Conservation (phyloP, 2,329 filamentous ascomycete species). For the Paecilomyces sp. region DNA sequence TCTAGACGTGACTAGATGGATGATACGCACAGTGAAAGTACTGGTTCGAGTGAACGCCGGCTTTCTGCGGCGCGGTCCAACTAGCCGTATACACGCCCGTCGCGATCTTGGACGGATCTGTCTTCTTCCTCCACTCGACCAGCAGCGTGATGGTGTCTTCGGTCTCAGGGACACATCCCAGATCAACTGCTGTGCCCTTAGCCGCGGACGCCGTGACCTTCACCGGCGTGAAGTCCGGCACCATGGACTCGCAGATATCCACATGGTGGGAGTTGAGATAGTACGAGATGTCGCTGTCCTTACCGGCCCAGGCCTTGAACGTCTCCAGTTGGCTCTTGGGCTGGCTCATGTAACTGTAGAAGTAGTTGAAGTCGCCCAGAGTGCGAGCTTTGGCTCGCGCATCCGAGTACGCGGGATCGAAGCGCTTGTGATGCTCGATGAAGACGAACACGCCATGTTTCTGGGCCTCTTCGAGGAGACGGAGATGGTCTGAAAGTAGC, state of each 20-base stretch:
- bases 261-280: constrained; percentile 95
- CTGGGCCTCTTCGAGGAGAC: constrained; percentile 63
- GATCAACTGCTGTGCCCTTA: constrained; percentile 66
- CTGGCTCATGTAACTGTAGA: constrained; percentile 95
- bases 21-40: constrained; percentile 69
- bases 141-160: constrained; percentile 91
- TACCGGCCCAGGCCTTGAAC: constrained; percentile 89
- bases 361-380: constrained; percentile 95
- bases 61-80: constrained; percentile 88
- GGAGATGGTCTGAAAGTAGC: constrained; percentile 69
- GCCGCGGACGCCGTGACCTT: constrained; percentile 74
- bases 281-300: constrained; percentile 89
- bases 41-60: constrained; percentile 93
- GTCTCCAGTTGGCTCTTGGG: constrained; percentile 87
- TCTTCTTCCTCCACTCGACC: constrained; percentile 76
- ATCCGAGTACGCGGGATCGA: constrained; percentile 86
- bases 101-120: constrained; percentile 61
- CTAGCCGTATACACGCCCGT: constrained; percentile 89
- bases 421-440: constrained; percentile 95
- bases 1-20: not conserved
- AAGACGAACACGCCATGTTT: constrained; percentile 81
- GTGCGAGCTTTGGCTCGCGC: constrained; percentile 68
- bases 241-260: constrained; percentile 89
- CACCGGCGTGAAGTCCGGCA: constrained; percentile 69
- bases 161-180: constrained; percentile 73